phyloP scores from a whole-genome alignment of 331 rosid species.

The Quercus phellos region DNA sequence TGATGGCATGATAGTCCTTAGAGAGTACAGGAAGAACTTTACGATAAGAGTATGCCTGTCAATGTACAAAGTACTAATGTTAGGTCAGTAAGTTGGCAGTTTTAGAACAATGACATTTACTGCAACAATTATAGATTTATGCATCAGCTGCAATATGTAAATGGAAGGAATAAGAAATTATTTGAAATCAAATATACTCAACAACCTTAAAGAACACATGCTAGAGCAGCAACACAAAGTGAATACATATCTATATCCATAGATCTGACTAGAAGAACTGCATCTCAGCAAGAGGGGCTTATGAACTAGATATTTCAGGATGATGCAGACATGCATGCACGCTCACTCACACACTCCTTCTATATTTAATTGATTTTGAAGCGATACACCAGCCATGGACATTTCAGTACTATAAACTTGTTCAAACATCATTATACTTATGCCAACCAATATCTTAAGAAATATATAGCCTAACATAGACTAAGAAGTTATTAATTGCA shows the following conservation, averaged over 20 bases:
- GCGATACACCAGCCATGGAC: too few species aligned
- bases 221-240: neutral
- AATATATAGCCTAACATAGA: too few species aligned
- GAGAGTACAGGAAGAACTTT: slow-evolving; percentile 79
- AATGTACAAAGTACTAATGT: slow-evolving; percentile 16
- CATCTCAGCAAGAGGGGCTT: neutral
- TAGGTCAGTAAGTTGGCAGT: neutral
- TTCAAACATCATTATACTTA: too few species aligned
- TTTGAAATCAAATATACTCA: neutral
- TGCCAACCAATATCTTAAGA: too few species aligned
- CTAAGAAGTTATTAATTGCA: too few species aligned
- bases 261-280: neutral
- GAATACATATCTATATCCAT: neutral
- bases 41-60: slow-evolving; percentile 82
- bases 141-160: neutral
- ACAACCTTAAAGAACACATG: neutral
- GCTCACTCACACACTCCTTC: too few species aligned
- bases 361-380: too few species aligned
- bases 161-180: neutral
- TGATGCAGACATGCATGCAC: neutral
- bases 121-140: neutral
- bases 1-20: slow-evolving; percentile 46
- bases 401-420: too few species aligned
- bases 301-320: neutral
- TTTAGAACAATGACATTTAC: neutral